Conservation (phyloP, 768 basidiomycete genomes). For the Dioszegia aurantiaca region DNA sequence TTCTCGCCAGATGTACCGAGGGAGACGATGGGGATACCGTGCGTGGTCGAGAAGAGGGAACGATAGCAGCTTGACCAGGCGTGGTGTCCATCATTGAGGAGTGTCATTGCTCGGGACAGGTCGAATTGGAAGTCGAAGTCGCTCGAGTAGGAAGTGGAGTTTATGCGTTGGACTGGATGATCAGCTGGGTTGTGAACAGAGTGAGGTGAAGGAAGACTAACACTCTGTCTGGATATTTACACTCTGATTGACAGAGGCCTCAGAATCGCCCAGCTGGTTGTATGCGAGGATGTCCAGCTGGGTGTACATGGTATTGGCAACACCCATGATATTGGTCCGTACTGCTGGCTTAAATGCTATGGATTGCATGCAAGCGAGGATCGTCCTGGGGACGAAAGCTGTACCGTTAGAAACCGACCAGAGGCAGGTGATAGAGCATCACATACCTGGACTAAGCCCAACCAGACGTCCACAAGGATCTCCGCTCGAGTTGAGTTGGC, state of each 20-base stretch:
- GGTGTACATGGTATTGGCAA: constrained; percentile 17
- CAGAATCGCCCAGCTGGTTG: constrained; percentile 22
- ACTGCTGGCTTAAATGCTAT: constrained; percentile 17
- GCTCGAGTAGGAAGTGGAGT: constrained; percentile 15
- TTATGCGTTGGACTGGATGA: constrained; percentile 21
- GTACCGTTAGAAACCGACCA: background rate
- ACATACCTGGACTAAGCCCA: background rate
- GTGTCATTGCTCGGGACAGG: constrained; percentile 18
- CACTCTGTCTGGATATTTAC: constrained; percentile 15
- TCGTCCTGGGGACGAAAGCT: background rate
- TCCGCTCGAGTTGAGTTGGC: no score
- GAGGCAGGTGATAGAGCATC: background rate
- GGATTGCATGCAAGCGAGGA: constrained; percentile 18
- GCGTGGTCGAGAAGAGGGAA: constrained; percentile 17
- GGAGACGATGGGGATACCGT: constrained; percentile 24
- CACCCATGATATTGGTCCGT: constrained; percentile 20
- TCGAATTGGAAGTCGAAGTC: constrained; percentile 31
- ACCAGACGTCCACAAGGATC: constrained; percentile 6
- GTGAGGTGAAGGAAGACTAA: constrained; percentile 10
- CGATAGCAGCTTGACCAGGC: constrained; percentile 23
- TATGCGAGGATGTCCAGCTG: constrained; percentile 18
- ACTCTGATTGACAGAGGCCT: constrained; percentile 13
- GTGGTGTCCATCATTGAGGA: constrained; percentile 25
- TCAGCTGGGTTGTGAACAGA: background rate
- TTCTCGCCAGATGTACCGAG: constrained; percentile 6